phyloP scores from a whole-genome alignment of 2,329 filamentous ascomycete species.

The Podosphaera xanthii region DNA sequence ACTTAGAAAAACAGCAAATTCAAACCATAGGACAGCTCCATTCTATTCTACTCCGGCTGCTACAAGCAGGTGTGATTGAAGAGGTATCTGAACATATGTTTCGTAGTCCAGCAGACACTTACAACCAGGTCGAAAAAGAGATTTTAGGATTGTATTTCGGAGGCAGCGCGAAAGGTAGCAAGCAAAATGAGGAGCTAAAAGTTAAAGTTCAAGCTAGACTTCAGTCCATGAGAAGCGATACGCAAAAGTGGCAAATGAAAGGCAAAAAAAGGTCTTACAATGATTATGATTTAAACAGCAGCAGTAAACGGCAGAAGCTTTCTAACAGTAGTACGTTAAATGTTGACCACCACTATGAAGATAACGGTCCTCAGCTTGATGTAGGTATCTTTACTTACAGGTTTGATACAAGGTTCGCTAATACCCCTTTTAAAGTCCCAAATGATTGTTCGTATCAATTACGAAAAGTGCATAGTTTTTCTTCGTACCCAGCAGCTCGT shows the following conservation, averaged over 20 bases:
- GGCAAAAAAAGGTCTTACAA: conserved; percentile 25
- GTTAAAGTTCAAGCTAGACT: conserved; percentile 30
- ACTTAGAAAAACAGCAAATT: conserved; percentile 6
- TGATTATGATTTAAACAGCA: conserved; percentile 11
- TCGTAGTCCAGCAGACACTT: conserved; percentile 35
- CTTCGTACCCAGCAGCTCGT: conserved; percentile 60
- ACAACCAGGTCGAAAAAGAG: conserved; percentile 37
- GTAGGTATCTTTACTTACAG: conserved; percentile 20
- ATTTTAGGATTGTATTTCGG: conserved; percentile 31
- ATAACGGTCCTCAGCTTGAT: conserved; percentile 24
- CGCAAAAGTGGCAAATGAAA: conserved; percentile 22
- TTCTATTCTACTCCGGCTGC: conserved; percentile 23
- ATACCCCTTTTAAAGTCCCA: conserved; percentile 29
- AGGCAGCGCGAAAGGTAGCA: conserved; percentile 33
- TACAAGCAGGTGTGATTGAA: conserved; percentile 44
- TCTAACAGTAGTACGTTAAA: conserved; percentile 23
- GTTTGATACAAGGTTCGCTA: conserved; percentile 8
- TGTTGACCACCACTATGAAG: conserved; percentile 18
- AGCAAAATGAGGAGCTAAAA: conserved; percentile 40
- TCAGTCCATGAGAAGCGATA: conserved; percentile 25
- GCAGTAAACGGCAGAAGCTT: conserved; percentile 30
- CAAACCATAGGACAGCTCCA: conserved; percentile 19
- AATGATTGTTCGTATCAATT: conserved; percentile 57
- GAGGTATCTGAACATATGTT: conserved; percentile 35
- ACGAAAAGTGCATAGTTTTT: conserved; percentile 62